Conservation (phyloP, 1,284 basidiomycete genomes). For the Schizopora paradoxa region DNA sequence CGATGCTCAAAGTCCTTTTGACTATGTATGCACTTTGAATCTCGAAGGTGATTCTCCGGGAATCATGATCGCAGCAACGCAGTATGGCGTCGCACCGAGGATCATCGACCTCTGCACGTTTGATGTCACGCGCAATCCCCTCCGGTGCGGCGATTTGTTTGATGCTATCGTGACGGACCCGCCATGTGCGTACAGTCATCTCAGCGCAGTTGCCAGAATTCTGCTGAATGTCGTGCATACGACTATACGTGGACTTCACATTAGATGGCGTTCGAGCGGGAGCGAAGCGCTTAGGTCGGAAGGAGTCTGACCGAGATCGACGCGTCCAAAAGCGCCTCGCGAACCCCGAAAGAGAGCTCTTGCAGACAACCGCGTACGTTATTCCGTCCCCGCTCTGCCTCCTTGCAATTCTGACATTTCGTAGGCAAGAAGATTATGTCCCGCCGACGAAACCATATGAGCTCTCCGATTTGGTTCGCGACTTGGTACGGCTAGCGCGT, state of each 20-base stretch:
- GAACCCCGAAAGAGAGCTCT: conserved; percentile 30
- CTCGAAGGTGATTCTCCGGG: conserved; percentile 44
- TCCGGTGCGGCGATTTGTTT: conserved; percentile 83
- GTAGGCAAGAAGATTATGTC: conserved; percentile 65
- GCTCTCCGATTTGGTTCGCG: conserved; percentile 76
- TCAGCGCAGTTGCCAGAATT: not conserved
- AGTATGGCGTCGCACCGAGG: conserved; percentile 75
- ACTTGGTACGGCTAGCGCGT: conserved; percentile 80
- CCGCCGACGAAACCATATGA: conserved; percentile 92
- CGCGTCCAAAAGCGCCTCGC: conserved; percentile 28
- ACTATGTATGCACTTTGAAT: conserved; percentile 4
- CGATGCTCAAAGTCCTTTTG: not conserved
- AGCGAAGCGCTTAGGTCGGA: conserved; percentile 88
- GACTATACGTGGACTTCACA: too few relatives aligned
- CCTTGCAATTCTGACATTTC: not conserved
- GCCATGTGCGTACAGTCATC: conserved; percentile 57
- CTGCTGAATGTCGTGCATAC: not conserved
- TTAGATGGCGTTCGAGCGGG: conserved; percentile 93
- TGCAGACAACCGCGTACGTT: conserved; percentile 38
- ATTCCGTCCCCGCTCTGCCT: not conserved
- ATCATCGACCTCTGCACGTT: conserved; percentile 87
- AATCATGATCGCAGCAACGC: conserved; percentile 73
- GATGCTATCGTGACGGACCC: conserved; percentile 96
- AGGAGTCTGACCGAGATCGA: conserved; percentile 41
- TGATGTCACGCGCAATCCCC: conserved; percentile 86